Percentiles rank a stretch among this genome's conserved stretches.
Conservation (phyloP, 73 alveolate genomes). For the Tetrahymena malaccensis region DNA sequence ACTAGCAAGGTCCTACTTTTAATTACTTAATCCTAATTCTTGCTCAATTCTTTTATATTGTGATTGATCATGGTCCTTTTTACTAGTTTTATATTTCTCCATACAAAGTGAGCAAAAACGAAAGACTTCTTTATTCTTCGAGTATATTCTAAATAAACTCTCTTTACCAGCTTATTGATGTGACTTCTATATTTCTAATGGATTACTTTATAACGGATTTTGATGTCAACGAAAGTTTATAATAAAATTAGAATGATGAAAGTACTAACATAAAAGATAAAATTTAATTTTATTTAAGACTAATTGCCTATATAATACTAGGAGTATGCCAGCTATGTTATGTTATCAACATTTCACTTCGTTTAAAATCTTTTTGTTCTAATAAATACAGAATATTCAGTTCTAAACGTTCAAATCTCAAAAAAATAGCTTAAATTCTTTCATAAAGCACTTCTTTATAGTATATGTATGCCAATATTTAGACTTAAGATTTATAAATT, state of each 20-base stretch:
- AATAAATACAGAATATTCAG: background rate
- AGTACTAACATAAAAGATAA: background rate
- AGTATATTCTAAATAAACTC: background rate
- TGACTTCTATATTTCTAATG: background rate
- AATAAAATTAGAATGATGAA: background rate
- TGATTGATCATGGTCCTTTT: background rate
- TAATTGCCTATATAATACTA: background rate
- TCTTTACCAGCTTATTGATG: background rate
- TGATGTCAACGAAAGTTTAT: background rate
- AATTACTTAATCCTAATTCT: background rate
- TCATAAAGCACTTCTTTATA: background rate
- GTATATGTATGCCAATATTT: background rate
- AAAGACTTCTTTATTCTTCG: background rate
- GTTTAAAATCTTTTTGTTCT: background rate
- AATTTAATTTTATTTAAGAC: background rate
- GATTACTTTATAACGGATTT: background rate
- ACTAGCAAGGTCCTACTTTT: background rate
- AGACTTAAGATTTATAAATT: background rate
- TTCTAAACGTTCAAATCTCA: background rate
- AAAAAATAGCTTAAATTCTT: background rate
- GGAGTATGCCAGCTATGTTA: background rate
- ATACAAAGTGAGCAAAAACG: background rate
- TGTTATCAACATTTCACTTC: background rate
- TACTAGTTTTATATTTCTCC: background rate
- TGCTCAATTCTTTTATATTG: background rate